phyloP scores from a whole-genome alignment of 2,329 filamentous ascomycete species.

The Decorospora gaudefroyi region DNA sequence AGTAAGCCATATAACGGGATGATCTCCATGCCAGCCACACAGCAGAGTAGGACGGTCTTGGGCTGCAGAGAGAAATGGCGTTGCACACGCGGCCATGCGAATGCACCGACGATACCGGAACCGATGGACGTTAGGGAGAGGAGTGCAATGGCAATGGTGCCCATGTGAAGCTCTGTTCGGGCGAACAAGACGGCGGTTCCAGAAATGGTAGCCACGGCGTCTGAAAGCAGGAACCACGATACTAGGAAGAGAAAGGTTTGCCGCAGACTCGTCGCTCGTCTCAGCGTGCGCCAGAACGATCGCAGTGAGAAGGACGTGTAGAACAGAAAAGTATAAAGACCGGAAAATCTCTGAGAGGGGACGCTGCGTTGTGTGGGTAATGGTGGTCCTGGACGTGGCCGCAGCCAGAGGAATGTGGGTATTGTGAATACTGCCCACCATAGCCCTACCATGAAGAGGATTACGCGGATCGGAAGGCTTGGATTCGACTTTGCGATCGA shows the following conservation, averaged over 20 bases:
- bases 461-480: conserved; percentile 78
- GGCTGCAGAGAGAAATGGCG: conserved; percentile 67
- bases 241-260: conserved; percentile 77
- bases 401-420: conserved; percentile 80
- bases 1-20: conserved; percentile 87
- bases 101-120: conserved; percentile 82
- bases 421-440: conserved; percentile 92
- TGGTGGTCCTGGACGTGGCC: conserved; percentile 83
- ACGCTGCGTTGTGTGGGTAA: conserved; percentile 50
- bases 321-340: conserved; percentile 52
- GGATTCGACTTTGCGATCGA: conserved; percentile 65
- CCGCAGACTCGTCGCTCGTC: conserved; percentile 68
- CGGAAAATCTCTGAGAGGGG: conserved; percentile 14
- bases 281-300: conserved; percentile 76
- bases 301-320: conserved; percentile 83
- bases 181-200: conserved; percentile 94
- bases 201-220: conserved; percentile 89
- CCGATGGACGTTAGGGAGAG: conserved; percentile 90
- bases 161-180: conserved; percentile 87
- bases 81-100: conserved; percentile 82
- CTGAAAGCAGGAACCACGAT: conserved; percentile 90
- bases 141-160: conserved; percentile 78
- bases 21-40: conserved; percentile 81
- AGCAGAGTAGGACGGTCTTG: conserved; percentile 81
- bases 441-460: conserved; percentile 77